Evolutionary conservation across 352 stramenopile species (phyloP), one percentile per base, ranked within the genome.

Genomic region (Phytopythium chamaehyphon): DNA sequence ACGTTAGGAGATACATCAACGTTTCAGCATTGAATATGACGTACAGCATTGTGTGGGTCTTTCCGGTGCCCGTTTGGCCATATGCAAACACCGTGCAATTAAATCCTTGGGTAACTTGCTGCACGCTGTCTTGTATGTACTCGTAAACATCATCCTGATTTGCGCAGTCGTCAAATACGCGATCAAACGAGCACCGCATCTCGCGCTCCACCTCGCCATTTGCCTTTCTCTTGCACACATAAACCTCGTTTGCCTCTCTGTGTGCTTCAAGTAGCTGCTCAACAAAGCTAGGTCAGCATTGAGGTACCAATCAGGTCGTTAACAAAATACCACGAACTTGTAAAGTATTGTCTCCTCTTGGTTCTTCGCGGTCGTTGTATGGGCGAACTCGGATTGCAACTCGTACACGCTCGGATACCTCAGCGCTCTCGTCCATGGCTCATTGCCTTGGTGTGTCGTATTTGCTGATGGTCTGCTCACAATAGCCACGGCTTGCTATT

Each of bases 31-130:
- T 14, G 12, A 28, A 37, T n/a, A n/a, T n/a, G n/a, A n/a, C 42
- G 11, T 35, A 49, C 45, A 52, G 91, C 90, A 98, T 98, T 14
- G 96, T 98, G 72, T 98, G 84, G 23, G 96, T 98, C 69, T 98
- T 98, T 35, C 95, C 94, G 15, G 94, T 97, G 40, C 93, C 91
- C 7, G 77, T 95, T 70, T 98, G 95, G 42, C 95, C 95, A 64
- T 98, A 98, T 22, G 90, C 91, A 64, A 98, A 97, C 15, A 98
- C 85, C 1, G 88, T 97, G 59, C 74, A 95, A 67, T 98, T 97
- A 35, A 84, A 85, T 5, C 87, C 78, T 11, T 72, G 64, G 6
- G 86, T 71, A 15, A 89, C 67, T 16, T 72, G 71, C 57, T 86
- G 83, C 22, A 78, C 78, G 44, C 44, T 51, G 44, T 38, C 24